Conservation (phyloP, 2,329 filamentous ascomycete species). For the Berkeleyomyces rouxiae region DNA sequence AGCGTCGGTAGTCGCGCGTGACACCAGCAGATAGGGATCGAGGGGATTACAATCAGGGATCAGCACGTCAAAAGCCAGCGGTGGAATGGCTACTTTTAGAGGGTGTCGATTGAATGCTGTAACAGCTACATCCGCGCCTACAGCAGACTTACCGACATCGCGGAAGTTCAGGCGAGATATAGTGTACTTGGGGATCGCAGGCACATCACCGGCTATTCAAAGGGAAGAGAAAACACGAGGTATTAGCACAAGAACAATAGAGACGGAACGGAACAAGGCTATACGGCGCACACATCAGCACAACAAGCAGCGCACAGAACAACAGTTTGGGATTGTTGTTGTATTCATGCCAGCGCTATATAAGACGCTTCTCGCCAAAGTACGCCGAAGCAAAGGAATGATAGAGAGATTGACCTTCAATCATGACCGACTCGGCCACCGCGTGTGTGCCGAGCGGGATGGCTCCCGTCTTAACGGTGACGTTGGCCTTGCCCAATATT, state of each 20-base stretch:
- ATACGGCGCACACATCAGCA: not conserved
- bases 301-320: not conserved
- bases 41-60: conserved; percentile 62
- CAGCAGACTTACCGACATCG: conserved; percentile 51
- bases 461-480: conserved; percentile 64
- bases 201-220: conserved; percentile 48
- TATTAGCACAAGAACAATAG: conserved; percentile 17
- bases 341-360: conserved; percentile 10
- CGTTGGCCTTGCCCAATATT: conserved; percentile 54
- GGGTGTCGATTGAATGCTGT: conserved; percentile 62
- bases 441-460: conserved; percentile 62
- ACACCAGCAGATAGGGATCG: conserved; percentile 62
- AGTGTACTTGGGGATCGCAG: conserved; percentile 63
- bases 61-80: conserved; percentile 69
- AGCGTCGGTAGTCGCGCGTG: conserved; percentile 51
- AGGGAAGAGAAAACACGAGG: conserved; percentile 19
- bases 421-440: conserved; percentile 55
- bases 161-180: conserved; percentile 66
- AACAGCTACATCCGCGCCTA: conserved; percentile 67
- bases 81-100: conserved; percentile 57
- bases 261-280: not conserved
- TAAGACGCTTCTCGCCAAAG: conserved; percentile 39
- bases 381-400: conserved; percentile 43
- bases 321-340: not conserved
- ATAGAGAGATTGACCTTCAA: conserved; percentile 70